A percentile compares a stretch with the other conserved stretches of the same genome.
These are phyloP conservation scores for Mariannaea sp. DNA, from an alignment of 2,329 filamentous ascomycete species.

Conservation along the genomic window DNA sequence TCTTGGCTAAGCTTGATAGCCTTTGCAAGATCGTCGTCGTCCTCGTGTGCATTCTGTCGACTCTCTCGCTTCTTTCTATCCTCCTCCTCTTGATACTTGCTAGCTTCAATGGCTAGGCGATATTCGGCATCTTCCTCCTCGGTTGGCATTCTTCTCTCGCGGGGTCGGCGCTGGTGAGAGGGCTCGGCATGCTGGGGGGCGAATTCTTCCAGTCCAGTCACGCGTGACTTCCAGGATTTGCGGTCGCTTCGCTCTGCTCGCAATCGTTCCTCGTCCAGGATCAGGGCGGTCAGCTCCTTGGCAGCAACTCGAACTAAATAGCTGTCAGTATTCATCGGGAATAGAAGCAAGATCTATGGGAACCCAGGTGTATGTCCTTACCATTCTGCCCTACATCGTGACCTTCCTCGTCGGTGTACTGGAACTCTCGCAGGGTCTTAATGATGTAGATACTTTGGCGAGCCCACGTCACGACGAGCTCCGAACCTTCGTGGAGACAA, in stretches of 20 bases:
- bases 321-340: conserved; percentile 24
- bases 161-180: conserved; percentile 51
- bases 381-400: conserved; percentile 96
- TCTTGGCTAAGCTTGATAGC: conserved; percentile 94
- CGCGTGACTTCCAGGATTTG: conserved; percentile 95
- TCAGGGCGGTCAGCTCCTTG: conserved; percentile 90
- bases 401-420: conserved; percentile 94
- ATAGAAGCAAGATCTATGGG: background rate
- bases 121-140: conserved; percentile 93
- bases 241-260: conserved; percentile 88
- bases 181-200: conserved; percentile 52
- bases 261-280: conserved; percentile 91
- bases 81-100: conserved; percentile 93
- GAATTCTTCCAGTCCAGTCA: conserved; percentile 89
- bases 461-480: conserved; percentile 96
- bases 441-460: conserved; percentile 98
- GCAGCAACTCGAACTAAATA: conserved; percentile 85
- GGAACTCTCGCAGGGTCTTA: conserved; percentile 96
- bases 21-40: conserved; percentile 90
- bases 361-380: conserved; percentile 49
- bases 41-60: conserved; percentile 58
- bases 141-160: conserved; percentile 55
- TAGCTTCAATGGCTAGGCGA: conserved; percentile 87
- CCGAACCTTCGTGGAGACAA: conserved; percentile 94
- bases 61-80: conserved; percentile 75